A percentile compares a stretch with the other conserved stretches of the same genome.
Conservation (phyloP, 805 yeast genomes). For the Candida fluviatilis region DNA sequence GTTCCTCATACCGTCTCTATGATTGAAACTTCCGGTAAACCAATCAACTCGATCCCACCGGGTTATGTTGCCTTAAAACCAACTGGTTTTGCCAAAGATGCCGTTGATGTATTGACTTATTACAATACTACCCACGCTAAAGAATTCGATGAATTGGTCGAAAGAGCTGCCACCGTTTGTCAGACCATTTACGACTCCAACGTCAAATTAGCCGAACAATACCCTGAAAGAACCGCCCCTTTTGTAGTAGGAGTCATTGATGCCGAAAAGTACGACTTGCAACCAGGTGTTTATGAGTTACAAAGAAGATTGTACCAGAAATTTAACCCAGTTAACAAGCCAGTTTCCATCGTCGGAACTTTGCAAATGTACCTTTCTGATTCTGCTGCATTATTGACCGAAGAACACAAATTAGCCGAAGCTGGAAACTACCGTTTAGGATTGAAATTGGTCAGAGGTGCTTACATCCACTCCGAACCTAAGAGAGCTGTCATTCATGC, state of each 20-base stretch:
- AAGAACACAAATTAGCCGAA: conserved; percentile 64
- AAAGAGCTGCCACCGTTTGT: conserved; percentile 63
- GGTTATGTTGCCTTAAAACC: conserved; percentile 94
- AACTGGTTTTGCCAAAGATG: conserved; percentile 78
- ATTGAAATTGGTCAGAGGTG: conserved; percentile 90
- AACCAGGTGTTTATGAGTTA: conserved; percentile 85
- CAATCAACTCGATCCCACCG: conserved; percentile 71
- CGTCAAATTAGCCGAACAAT: conserved; percentile 40
- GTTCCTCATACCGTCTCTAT: conserved; percentile 67
- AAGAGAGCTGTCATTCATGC: conserved; percentile 68
- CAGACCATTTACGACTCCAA: conserved; percentile 53
- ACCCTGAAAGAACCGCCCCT: conserved; percentile 66
- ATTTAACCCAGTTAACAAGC: conserved; percentile 58
- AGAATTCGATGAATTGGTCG: conserved; percentile 55
- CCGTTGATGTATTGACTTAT: conserved; percentile 66
- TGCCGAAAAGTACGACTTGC: conserved; percentile 87
- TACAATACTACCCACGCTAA: conserved; percentile 48
- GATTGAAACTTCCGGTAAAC: conserved; percentile 38
- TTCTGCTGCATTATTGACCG: conserved; percentile 54
- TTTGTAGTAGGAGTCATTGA: conserved; percentile 78
- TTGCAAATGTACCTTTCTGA: conserved; percentile 87
- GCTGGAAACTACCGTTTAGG: conserved; percentile 68
- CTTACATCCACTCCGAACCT: conserved; percentile 87
- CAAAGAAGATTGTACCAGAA: conserved; percentile 76
- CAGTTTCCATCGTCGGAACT: conserved; percentile 79